Evolutionary conservation across 148 eudicot genomes (phyloP).

Genomic region (Camellia japonica): DNA sequence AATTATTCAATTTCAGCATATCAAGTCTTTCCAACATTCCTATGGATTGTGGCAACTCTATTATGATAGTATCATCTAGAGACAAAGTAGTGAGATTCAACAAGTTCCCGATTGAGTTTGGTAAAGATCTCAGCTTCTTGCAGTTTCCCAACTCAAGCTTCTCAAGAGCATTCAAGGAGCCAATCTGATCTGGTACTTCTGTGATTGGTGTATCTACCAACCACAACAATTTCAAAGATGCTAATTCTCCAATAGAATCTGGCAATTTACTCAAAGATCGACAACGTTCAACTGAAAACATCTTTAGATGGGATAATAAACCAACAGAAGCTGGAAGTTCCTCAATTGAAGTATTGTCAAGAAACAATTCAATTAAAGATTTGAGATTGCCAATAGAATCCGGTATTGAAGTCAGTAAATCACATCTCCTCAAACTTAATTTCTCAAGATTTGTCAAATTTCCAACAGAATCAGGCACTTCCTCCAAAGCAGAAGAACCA

Average conservation of each 20-base stretch:
- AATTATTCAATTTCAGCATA: conserved; percentile 32
- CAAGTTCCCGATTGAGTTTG: conserved; percentile 37
- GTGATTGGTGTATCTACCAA: conserved; percentile 26
- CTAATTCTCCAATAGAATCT: conserved; percentile 30
- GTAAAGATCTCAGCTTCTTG: conserved; percentile 33
- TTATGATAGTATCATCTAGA: conserved; percentile 36
- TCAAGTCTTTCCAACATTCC: conserved; percentile 45
- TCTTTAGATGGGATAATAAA: conserved; percentile 36
- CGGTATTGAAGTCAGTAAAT: conserved; percentile 38
- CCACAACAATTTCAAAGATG: conserved; percentile 31
- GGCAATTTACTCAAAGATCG: conserved; percentile 32
- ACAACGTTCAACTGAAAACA: conserved; percentile 34
- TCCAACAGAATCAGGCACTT: conserved; percentile 40
- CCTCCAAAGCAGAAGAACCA: conserved; percentile 27
- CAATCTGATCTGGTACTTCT: conserved; percentile 42
- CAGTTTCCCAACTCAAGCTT: conserved; percentile 42
- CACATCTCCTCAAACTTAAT: conserved; percentile 33
- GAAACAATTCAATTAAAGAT: conserved; percentile 28
- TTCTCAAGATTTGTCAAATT: conserved; percentile 35
- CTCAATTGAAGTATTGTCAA: conserved; percentile 29
- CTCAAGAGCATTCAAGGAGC: conserved; percentile 37
- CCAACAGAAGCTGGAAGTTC: conserved; percentile 46
- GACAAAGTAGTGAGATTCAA: conserved; percentile 31
- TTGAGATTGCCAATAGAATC: conserved; percentile 41
- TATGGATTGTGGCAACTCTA: conserved; percentile 43